Evolutionary conservation across 352 stramenopile genomes (phyloP).

Genomic region (Pelagophyceae sp.): DNA sequence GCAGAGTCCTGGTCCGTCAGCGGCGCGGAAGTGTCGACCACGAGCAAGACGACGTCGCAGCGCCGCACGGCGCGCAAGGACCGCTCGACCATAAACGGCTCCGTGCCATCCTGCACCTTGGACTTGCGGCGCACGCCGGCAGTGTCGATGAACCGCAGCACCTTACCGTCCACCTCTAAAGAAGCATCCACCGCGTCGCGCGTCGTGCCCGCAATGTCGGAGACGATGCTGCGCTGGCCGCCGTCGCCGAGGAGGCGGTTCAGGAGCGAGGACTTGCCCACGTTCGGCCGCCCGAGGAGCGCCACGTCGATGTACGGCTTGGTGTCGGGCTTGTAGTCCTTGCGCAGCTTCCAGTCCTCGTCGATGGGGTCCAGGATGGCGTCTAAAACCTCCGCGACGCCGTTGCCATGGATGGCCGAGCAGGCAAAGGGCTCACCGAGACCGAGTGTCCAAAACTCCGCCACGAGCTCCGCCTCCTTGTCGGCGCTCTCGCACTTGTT

Average conservation of each 20-base stretch:
- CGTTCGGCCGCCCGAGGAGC: constrained; percentile 75
- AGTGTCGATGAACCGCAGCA: constrained; percentile 72
- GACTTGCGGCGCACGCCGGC: constrained; percentile 64
- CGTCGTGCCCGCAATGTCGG: constrained; percentile 71
- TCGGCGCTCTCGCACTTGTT: constrained; percentile 72
- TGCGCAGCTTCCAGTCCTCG: constrained; percentile 48
- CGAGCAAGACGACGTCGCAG: constrained; percentile 59
- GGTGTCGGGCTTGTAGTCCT: constrained; percentile 40
- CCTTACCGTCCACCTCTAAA: constrained; percentile 54
- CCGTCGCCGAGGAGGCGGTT: constrained; percentile 68
- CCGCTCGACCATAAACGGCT: constrained; percentile 80
- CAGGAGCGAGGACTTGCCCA: constrained; percentile 68
- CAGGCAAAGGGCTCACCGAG: constrained; percentile 63
- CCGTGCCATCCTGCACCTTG: constrained; percentile 65
- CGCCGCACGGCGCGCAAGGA: constrained; percentile 67
- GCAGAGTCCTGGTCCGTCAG: constrained; percentile 62
- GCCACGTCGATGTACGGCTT: constrained; percentile 62
- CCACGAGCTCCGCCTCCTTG: constrained; percentile 45
- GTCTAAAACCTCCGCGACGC: constrained; percentile 62
- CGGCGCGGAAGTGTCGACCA: constrained; percentile 52
- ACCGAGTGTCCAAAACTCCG: constrained; percentile 68
- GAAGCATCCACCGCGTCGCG: constrained; percentile 73
- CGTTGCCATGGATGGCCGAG: constrained; percentile 58
- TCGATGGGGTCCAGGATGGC: constrained; percentile 53
- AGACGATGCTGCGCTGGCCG: constrained; percentile 65